Evolutionary conservation across 1,284 basidiomycete genomes (phyloP).

Genomic region (Albatrellus sp.): DNA sequence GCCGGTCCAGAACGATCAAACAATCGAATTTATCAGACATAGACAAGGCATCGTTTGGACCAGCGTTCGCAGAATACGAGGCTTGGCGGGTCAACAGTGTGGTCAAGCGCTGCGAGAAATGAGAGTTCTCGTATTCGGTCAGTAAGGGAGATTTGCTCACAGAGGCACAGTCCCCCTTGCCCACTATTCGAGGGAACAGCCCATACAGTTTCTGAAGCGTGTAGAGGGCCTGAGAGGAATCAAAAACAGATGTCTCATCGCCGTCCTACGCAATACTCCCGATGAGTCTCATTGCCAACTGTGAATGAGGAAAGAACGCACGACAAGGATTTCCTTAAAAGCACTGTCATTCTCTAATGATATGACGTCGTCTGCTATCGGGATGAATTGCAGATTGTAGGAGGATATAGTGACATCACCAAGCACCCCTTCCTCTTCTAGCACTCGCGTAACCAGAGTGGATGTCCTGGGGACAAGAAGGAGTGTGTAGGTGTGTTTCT

Average conservation of each 20-base stretch:
- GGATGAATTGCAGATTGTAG: constrained; percentile 89
- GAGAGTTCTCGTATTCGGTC: not conserved
- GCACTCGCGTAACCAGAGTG: constrained; percentile 69
- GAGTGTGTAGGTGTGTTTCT: constrained; percentile 78
- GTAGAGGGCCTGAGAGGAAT: constrained; percentile 79
- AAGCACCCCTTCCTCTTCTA: constrained; percentile 87
- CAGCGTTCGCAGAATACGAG: constrained; percentile 23
- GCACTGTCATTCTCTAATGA: constrained; percentile 78
- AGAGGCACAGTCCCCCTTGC: constrained; percentile 86
- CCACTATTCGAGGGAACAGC: constrained; percentile 83
- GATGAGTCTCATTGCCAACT: not conserved
- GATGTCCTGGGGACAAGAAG: constrained; percentile 84
- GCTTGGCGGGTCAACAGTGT: constrained; percentile 58
- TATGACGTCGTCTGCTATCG: constrained; percentile 82
- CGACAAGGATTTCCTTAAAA: constrained; percentile 80
- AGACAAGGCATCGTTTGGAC: constrained; percentile 27
- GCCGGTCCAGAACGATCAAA: constrained; percentile 82
- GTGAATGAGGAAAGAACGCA: constrained; percentile 24
- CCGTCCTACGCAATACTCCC: constrained; percentile 54
- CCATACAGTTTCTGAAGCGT: constrained; percentile 83
- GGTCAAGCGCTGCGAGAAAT: constrained; percentile 51
- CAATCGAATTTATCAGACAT: constrained; percentile 66
- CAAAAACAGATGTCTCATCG: constrained; percentile 85
- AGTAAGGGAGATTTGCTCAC: constrained; percentile 31
- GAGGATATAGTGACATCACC: constrained; percentile 80